Evolutionary conservation across 2,329 filamentous ascomycete species (phyloP), one percentile per base, ranked within the genome.

Genomic region (Fusarium bulbicola): DNA sequence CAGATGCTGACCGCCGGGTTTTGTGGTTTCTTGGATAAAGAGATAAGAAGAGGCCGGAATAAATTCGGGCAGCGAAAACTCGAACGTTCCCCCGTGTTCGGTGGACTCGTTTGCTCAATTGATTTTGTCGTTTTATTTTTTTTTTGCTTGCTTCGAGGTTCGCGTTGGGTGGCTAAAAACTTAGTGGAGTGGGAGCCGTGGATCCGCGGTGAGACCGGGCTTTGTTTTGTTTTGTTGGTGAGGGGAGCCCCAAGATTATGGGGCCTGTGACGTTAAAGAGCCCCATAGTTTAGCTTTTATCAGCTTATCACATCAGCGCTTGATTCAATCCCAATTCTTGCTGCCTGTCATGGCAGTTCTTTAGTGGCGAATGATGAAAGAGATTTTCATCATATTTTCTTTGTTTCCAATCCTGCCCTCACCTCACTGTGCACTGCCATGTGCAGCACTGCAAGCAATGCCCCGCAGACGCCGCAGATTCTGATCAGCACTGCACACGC

Each of bases 1-100:
- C 39, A 45, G 49, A 62, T 64, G 56, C 66, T 72, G 74, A 69
- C 60, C 50, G 68, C 68, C 66, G 63, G 72, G 70, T 66, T 76
- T 77, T 77, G 73, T 50, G 53, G 40, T 58, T 43, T 47, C 36
- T 28, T 40, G 11, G 21, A 30, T 8, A 15, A 21, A 21, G 53
- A 36, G 40, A 49, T 47, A 42, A 43, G 60, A 57, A 73, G 64
- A 66, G 49, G 39, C 14, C 71, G 71, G 58, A 64, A 65, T 47
- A 74, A 73, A 60, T 59, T 73, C 72, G 72, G 72, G 21, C 72
- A 70, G 18, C 32, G 56, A 64, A 45, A 66, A 50, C 45, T 66
- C 32, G 56, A 74, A 71, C 46, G 54, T 74, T 75, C 69, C 59
- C 58, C 64, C 40, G 59, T 65, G 49, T 72, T 72, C 70, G 65